Evolutionary conservation across 805 yeast species (phyloP), one percentile per base, ranked within the genome.

Genomic region (Zygotorulaspora florentina): DNA sequence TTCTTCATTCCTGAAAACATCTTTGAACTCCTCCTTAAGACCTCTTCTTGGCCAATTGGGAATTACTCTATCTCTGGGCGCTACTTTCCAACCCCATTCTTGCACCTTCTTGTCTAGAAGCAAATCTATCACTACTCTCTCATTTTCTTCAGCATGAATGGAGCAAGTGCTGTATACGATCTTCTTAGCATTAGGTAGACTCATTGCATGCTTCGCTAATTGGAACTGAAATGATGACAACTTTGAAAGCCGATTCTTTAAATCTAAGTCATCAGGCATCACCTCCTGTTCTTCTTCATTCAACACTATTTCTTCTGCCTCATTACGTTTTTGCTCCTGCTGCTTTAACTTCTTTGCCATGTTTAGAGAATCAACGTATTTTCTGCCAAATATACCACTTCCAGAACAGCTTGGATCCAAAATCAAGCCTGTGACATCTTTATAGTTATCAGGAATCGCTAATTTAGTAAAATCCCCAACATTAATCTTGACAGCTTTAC

Each of bases 371-470:
- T 73, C 87, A 39, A 81, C 83, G 47, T 76, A 68, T 2, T 83
- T 86, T 30, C 96, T 71, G n/a, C 97, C 96, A 69, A 91, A 91
- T 35, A 93, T 93, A 3, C 99, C 99, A 39, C 95, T 85, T 0
- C 99, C 99, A 18, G 96, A 88, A 65, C 99, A 93, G 2, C 96
- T 87, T 0, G 99, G 99, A 65, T 93, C 99, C 2, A 93, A 95
- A 2, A 93, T 73, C 35, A 93, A 68, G 0, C 95, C 96, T 0
- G 87, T 81, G 3, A 88, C 85, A 13, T 77, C 75, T 1, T 75
- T 69, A 50, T 72, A 86, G 38, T 83, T 84, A 1, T 56, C 55
- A 0, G 93, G 72, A 3, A 58, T 56, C 1, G 72, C 65, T 15
- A 63, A 31, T 20, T 65, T 56, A 4, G 76, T 68, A 52, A 72